A percentile compares a stretch with the other conserved stretches of the same genome.
These are phyloP conservation scores for Dictyostelium discoideum DNA, from an alignment of 78 protist species.

Conservation along the genomic window dicty_2.7 NC_007091.3:4930001-4930500, in stretches of 20 bases:
- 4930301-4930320: constrained; percentile 75
- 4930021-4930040: constrained; percentile 93
- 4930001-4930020: constrained; percentile 84
- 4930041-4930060: constrained; percentile 90
- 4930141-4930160: constrained; percentile 38
- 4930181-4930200: constrained; percentile 15
- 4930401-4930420: constrained; percentile 41
- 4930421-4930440: constrained; percentile 62
- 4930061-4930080: constrained; percentile 84
- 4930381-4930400: constrained; percentile 8
- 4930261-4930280: constrained; percentile 46
- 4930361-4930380: constrained; percentile 63
- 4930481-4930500: not conserved
- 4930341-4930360: constrained; percentile 93
- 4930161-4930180: not conserved
- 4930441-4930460: constrained; percentile 92
- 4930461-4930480: not conserved
- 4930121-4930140: constrained; percentile 74
- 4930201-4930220: constrained; percentile 87
- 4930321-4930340: constrained; percentile 91
- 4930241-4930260: constrained; percentile 56
- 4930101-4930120: constrained; percentile 19
- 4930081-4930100: constrained; percentile 67
- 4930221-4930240: constrained; percentile 80
- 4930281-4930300: constrained; percentile 86